Base-by-base conservation (phyloP, 805 yeast species). In the Cyberlindnera xishuangbannaensis region DNA sequence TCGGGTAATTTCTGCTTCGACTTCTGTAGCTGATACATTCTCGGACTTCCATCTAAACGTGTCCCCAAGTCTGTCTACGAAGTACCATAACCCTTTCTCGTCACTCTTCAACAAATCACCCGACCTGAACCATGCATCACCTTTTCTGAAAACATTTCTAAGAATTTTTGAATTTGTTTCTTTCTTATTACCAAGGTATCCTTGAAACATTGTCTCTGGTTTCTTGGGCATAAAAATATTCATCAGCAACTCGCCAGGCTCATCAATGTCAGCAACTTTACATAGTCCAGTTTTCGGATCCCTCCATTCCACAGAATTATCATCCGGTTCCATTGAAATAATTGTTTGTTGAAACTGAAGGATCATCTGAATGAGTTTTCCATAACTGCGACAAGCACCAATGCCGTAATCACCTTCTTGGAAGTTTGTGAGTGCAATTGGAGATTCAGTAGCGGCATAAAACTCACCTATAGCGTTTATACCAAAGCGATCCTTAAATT, bases 31-130 rank as follows among this genome's bases (percentile, higher is more conserved):
- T 13, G 92, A 78, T 9, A 90, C 96, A 56, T 88, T 88, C 61
- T 88, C 97, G 2, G 95, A 82, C 62, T 86, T 90, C 97, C 97
- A 88, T 48, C 97, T 70, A 64, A 83, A 88, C 0, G 97, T 90
- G 53, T 88, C 97, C 26, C 97, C 97, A 51, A 90, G 61, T 51
- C 97, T 68, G 64, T 88, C 97, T 28, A 87, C 85, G 58, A 88
- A 88, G 59, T 81, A 85, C 55, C 82, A 69, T 44, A 79, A 61
- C 1, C 85, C 83, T 43, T 78, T 70, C 18, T 65, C 65, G 56
- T 86, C 95, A 53, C 67, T 61, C 46, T 65, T 75, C 51, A 90
- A 65, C 45, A 88, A 66, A 56, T 88, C 97, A 27, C 96, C 97
- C 18, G 85, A 73, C 51, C 96, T 69, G 50, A 83, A 81, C 82